phyloP scores from a whole-genome alignment of 768 basidiomycete genomes.

The Pisolithus albus region DNA sequence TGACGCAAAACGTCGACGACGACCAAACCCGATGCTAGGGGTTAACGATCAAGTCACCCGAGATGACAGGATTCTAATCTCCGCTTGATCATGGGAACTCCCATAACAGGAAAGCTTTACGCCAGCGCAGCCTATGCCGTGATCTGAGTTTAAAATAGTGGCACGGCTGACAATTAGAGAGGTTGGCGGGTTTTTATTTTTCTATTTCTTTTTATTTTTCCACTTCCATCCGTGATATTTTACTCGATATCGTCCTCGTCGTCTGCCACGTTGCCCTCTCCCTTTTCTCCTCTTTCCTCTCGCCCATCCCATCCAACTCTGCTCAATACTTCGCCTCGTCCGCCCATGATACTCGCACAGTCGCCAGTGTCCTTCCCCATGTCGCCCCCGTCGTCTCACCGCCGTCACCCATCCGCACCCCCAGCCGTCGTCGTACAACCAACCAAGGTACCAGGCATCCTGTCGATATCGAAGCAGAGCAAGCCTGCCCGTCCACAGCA shows the following conservation, averaged over 20 bases:
- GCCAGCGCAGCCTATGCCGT: slow-evolving; percentile 13
- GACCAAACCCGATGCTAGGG: neutral
- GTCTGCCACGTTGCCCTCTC: slow-evolving; percentile 22
- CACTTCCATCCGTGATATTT: slow-evolving; percentile 9
- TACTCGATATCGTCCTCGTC: slow-evolving; percentile 18
- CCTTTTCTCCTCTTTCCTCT: neutral
- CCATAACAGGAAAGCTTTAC: slow-evolving; percentile 16
- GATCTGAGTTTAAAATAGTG: slow-evolving; percentile 29
- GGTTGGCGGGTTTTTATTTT: neutral
- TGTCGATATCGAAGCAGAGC: slow-evolving; percentile 58
- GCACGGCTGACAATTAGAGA: slow-evolving; percentile 23
- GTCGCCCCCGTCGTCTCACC: slow-evolving; percentile 36
- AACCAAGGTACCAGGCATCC: slow-evolving; percentile 65
- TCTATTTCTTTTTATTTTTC: neutral
- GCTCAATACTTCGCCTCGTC: too few species aligned
- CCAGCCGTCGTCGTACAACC: slow-evolving; percentile 63
- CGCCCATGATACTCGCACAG: slow-evolving; percentile 37
- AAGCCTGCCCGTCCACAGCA: slow-evolving; percentile 29
- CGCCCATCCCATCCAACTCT: slow-evolving; percentile 1
- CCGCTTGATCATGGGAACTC: slow-evolving; percentile 14
- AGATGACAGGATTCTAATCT: slow-evolving; percentile 12
- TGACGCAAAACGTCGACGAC: neutral
- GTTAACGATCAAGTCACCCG: neutral
- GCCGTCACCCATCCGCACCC: slow-evolving; percentile 65
- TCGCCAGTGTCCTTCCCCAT: slow-evolving; percentile 29